These are phyloP conservation scores for Cicer cuneatum DNA, from an alignment of 306 rosid species.

Conservation along the genomic window DNA sequence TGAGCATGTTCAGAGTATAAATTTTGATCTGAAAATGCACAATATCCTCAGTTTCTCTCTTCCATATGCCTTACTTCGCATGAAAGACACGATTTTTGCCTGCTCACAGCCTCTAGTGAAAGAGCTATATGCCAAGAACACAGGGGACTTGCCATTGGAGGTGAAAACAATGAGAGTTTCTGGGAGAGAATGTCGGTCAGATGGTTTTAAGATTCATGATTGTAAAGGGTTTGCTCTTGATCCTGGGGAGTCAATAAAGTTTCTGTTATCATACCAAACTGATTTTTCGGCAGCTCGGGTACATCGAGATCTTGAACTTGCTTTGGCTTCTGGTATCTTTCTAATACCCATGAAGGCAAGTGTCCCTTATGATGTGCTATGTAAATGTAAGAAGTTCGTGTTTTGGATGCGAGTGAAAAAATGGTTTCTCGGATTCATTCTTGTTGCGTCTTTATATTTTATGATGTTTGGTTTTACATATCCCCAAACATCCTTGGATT, in stretches of 20 bases:
- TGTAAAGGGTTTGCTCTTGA: slow-evolving; percentile 48
- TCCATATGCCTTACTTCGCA: slow-evolving; percentile 53
- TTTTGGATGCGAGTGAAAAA: slow-evolving; percentile 71
- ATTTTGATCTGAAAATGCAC: slow-evolving; percentile 67
- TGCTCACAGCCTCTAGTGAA: slow-evolving; percentile 70
- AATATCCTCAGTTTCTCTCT: slow-evolving; percentile 62
- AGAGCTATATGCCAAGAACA: slow-evolving; percentile 85
- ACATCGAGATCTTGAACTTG: slow-evolving; percentile 84
- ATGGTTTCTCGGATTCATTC: slow-evolving; percentile 55
- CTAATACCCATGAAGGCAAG: slow-evolving; percentile 84
- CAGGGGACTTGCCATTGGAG: slow-evolving; percentile 80
- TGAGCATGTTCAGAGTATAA: slow-evolving; percentile 64
- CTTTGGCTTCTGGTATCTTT: slow-evolving; percentile 74
- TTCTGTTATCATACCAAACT: slow-evolving; percentile 70
- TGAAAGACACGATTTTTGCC: slow-evolving; percentile 58
- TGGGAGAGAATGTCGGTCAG: slow-evolving; percentile 81
- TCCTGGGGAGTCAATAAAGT: slow-evolving; percentile 49
- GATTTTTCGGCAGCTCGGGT: slow-evolving; percentile 73
- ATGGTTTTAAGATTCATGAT: slow-evolving; percentile 74
- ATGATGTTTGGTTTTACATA: slow-evolving; percentile 55
- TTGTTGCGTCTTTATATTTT: slow-evolving; percentile 50
- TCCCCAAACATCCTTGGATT: slow-evolving; percentile 59
- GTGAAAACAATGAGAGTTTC: slow-evolving; percentile 73
- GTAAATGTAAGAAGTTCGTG: slow-evolving; percentile 69
- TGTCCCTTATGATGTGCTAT: slow-evolving; percentile 64